Evolutionary conservation across 1,284 basidiomycete species (phyloP), one percentile per base, ranked within the genome.

Genomic region (Ustanciosporium gigantosporum): DNA sequence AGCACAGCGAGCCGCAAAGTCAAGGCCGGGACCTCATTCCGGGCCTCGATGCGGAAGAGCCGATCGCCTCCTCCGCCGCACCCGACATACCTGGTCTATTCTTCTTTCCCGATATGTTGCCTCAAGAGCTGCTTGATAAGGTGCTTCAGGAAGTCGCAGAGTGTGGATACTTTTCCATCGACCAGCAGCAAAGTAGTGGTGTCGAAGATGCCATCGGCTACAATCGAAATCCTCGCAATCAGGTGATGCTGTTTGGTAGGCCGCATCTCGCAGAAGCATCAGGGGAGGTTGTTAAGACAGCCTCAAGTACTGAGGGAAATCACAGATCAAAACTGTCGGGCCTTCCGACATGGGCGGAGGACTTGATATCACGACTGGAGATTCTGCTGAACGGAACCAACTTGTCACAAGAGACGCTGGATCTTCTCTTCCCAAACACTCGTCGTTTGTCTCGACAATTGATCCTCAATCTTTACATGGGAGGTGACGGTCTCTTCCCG

Each of bases 401-500:
- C 11, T 38, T 57, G 14, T 47, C 48, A 0, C n/a, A 0, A 1
- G 5, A 31, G 4, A 25, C 39, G 31, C 49, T 39, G 20, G n/a
- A 49, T 2, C 9, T 58, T 25, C 32, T 58, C 19, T 62, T 61
- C 24, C 62, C 59, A 5, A 4, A 19, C 0, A 6, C 36, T 15
- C 36, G 46, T 23, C 23, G 31, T 8, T 43, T 50, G 15, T 80
- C 80, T 24, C 78, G 76, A 0, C 73, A 72, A 29, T 23, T 78
- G 17, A 82, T 82, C 38, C 62, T 82, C 43, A 82, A 82, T 66
- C 73, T 80, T 16, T 82, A 82, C 51, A 57, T 55, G 0, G 77
- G 80, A 0, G 79, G 79, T 17, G 44, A 78, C 43, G 81, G 81
- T 3, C 80, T 82, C 36, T 48, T 76, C 0, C 65, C 79, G 1